Evolutionary conservation across 345 rosid species (phyloP).

Genomic region (Aquilaria yunnanensis): DNA sequence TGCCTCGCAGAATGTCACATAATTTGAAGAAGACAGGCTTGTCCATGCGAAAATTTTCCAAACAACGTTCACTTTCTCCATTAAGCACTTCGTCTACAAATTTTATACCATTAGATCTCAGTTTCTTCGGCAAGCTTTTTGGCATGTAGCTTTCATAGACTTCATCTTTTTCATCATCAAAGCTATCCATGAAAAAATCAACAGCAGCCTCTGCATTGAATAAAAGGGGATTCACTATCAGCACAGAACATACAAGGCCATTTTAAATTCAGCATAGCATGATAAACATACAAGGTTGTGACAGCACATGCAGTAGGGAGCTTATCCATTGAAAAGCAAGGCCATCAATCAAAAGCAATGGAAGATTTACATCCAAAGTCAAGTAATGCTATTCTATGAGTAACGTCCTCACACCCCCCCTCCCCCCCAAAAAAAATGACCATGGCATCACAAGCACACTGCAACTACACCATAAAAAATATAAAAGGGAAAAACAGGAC

Average conservation of each 20-base stretch:
- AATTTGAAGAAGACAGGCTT: constrained; percentile 76
- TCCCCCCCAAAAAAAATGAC: no score
- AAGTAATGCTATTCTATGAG: no score
- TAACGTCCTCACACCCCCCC: no score
- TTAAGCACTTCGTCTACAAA: constrained; percentile 77
- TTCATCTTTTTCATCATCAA: constrained; percentile 54
- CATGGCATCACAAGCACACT: no score
- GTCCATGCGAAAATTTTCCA: constrained; percentile 89
- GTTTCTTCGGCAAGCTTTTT: constrained; percentile 31
- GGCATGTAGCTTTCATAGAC: constrained; percentile 28
- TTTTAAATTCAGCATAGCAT: no score
- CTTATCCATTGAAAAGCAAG: no score
- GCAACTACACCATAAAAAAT: no score
- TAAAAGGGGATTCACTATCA: constrained; percentile 1
- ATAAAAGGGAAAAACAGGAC: no score
- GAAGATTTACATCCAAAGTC: no score
- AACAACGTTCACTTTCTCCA: constrained; percentile 53
- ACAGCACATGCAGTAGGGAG: no score
- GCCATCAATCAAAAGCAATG: no score
- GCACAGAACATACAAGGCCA: not conserved
- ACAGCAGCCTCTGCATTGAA: constrained; percentile 18
- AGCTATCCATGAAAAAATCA: constrained; percentile 43
- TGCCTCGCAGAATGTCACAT: constrained; percentile 66
- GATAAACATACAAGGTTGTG: no score
- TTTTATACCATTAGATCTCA: constrained; percentile 43